Evolutionary conservation across 768 basidiomycete species (phyloP), one percentile per base, ranked within the genome.

Genomic region (Coprinopsis sp.): DNA sequence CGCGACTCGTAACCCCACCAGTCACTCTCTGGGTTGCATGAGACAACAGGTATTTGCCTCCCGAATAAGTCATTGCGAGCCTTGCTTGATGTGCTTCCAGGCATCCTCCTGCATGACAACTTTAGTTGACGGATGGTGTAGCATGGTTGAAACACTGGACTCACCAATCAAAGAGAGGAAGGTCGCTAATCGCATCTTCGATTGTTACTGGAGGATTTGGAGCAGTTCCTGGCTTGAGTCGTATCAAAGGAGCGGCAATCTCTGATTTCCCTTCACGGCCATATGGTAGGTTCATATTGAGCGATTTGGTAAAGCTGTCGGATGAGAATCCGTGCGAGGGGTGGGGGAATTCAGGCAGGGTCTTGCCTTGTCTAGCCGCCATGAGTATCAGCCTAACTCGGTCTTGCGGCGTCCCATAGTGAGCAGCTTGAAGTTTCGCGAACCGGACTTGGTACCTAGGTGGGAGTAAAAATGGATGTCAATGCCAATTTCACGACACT

Each of bases 111-210:
- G n/a, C n/a, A n/a, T n/a, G n/a, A n/a, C n/a, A n/a, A n/a, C n/a
- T n/a, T n/a, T n/a, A n/a, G n/a, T n/a, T n/a, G n/a, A n/a, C n/a
- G n/a, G n/a, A n/a, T n/a, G n/a, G n/a, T n/a, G n/a, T n/a, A 14
- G 22, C 8, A 5, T 5, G 27, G 22, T n/a, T 42, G 13, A 19
- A 30, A 14, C 27, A 42, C 8, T n/a, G 2, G 16, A 51, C 68
- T 7, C 57, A 87, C 89, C 87, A 91, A 47, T 91, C 83, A 59
- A 84, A 91, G 3, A 62, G 71, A 2, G 77, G 80, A 7, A 91
- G 67, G 58, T 91, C 89, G 2, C 73, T 67, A 39, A 91, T 87
- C 1, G 88, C 86, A 57, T 89, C 87, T 18, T 77, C 73, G 33
- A 89, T 74, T 0, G 78, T 76, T 18, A 89, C 77, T 52, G 68